Conservation (phyloP, 441 rosid species). For the Sinapis alba region DNA sequence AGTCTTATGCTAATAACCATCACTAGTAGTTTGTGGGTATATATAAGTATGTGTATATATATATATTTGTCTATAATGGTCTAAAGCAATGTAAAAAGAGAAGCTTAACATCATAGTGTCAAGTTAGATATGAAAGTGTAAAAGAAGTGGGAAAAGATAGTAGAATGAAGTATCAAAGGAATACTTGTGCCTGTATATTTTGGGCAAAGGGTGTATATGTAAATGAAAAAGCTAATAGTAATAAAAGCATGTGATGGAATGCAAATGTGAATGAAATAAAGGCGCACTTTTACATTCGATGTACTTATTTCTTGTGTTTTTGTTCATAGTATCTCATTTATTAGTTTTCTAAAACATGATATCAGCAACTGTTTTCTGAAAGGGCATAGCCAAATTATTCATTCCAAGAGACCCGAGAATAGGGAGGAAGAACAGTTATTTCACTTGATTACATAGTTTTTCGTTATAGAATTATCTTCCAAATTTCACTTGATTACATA, state of each 20-base stretch:
- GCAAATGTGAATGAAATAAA: conserved; percentile 36
- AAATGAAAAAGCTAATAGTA: conserved; percentile 17
- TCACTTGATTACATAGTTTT: too few relatives aligned
- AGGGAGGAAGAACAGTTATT: background rate
- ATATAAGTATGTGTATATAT: conserved; percentile 3
- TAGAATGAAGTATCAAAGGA: conserved; percentile 21
- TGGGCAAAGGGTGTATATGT: conserved; percentile 15
- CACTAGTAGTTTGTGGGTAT: conserved; percentile 16
- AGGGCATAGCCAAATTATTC: background rate
- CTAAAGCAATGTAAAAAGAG: conserved; percentile 26
- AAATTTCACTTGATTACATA: too few relatives aligned
- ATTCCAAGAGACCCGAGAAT: background rate
- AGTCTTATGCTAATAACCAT: conserved; percentile 29
- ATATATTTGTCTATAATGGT: conserved; percentile 22
- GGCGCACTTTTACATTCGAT: conserved; percentile 17
- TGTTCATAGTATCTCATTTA: conserved; percentile 15
- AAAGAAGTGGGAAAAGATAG: conserved; percentile 13
- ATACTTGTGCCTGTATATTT: background rate
- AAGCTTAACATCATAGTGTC: conserved; percentile 32
- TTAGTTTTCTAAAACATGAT: background rate
- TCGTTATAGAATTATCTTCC: too few relatives aligned
- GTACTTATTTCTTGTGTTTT: conserved; percentile 6
- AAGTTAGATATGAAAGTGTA: conserved; percentile 7
- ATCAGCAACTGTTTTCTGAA: background rate
- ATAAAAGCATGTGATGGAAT: conserved; percentile 26